Evolutionary conservation across 805 yeast species (phyloP), one percentile per base, ranked within the genome.

Genomic region (Kluyveromyces lactis): DNA sequence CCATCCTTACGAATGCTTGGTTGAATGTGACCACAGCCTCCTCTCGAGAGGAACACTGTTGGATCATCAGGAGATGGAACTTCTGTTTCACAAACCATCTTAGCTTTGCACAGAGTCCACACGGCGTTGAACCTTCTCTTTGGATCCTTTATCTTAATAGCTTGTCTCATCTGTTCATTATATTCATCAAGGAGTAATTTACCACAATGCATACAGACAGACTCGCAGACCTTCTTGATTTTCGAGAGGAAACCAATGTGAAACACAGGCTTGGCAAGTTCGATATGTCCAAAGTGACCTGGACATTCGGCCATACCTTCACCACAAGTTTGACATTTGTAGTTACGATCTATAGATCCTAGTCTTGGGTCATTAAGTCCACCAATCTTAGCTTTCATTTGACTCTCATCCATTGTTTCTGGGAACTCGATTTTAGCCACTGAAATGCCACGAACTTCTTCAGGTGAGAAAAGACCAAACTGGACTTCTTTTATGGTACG

Each of bases 221-320:
- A 84, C 63, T 92, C 98, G 62, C 95, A 83, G 28, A 86, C 85
- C 62, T 92, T 92, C 61, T 92, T 92, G 56, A 92, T 90, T 60
- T 86, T 90, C 35, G 94, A 76, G 55, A 92, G 79, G 64, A 86
- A 92, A 34, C 95, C 98, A 62, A 92, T 86, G 63, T 92, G 98
- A 67, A 92, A 92, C 28, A 92, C 99, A 11, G 99, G 98, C 61
- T 90, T 92, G 26, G 98, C 97, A 49, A 92, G 72, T 61, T 92
- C 99, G 45, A 92, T 92, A 59, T 92, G 99, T 51, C 99, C 99
- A 66, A 92, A 92, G 68, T 92, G 99, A 44, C 99, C 99, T 0
- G 97, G 97, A 66, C 99, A 92, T 62, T 92, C 97, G 44, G 90
- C 86, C 97, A 92, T 92, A 53, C 90, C 96, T 64, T 92, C 99